Evolutionary conservation across 2,329 filamentous ascomycete genomes (phyloP).

Genomic region (Pyrenophora graminea): DNA sequence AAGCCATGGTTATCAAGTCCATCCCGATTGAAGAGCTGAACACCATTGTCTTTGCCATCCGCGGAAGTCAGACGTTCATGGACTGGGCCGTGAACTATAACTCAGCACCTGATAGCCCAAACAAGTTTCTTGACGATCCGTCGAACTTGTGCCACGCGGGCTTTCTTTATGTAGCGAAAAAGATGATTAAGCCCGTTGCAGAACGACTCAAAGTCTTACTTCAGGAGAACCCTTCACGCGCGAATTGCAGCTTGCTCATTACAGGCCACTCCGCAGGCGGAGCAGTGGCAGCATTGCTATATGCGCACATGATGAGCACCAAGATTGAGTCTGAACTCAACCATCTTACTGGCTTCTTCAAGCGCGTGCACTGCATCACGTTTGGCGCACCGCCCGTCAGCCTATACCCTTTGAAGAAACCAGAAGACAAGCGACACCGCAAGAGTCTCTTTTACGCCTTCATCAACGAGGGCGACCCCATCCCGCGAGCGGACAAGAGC

Average conservation of each 20-base stretch:
- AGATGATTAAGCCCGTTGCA: constrained; percentile 76
- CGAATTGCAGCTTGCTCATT: constrained; percentile 72
- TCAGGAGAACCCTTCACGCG: constrained; percentile 69
- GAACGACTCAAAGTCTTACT: constrained; percentile 70
- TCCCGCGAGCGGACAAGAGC: constrained; percentile 73
- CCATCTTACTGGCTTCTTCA: constrained; percentile 70
- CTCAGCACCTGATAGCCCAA: constrained; percentile 66
- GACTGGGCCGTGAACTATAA: constrained; percentile 88
- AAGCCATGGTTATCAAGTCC: constrained; percentile 84
- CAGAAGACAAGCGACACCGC: constrained; percentile 48
- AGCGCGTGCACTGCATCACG: constrained; percentile 79
- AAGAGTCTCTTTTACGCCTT: constrained; percentile 80
- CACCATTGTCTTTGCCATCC: constrained; percentile 81
- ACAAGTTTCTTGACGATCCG: constrained; percentile 74
- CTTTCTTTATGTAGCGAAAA: constrained; percentile 74
- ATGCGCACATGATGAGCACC: constrained; percentile 75
- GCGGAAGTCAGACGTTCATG: constrained; percentile 77
- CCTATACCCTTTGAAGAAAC: constrained; percentile 68
- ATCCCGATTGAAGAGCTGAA: constrained; percentile 77
- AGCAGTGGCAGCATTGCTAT: constrained; percentile 78
- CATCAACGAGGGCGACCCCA: constrained; percentile 84
- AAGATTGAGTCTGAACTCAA: constrained; percentile 70
- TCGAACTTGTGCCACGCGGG: constrained; percentile 80
- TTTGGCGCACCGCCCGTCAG: constrained; percentile 84
- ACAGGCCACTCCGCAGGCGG: constrained; percentile 88